phyloP scores from a whole-genome alignment of 352 stramenopile species.

The Phytophthora sp. region DNA sequence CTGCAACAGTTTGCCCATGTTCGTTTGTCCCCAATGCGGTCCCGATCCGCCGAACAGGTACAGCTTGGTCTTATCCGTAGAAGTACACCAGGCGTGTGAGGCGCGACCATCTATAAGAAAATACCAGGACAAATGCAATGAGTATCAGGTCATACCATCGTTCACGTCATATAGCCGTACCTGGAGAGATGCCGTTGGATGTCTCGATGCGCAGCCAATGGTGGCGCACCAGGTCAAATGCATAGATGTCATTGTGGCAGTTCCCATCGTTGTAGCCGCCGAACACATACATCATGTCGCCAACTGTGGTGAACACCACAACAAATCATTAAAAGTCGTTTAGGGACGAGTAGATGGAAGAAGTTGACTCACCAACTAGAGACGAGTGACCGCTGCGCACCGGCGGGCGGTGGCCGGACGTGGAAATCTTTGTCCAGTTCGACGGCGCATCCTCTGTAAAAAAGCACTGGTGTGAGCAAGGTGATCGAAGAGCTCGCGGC shows the following conservation, averaged over 20 bases:
- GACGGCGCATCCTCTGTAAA: conserved; percentile 52
- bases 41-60: conserved; percentile 83
- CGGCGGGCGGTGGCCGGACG: conserved; percentile 70
- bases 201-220: conserved; percentile 82
- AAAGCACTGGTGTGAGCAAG: background rate
- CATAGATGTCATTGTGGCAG: conserved; percentile 87
- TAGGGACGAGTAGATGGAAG: background rate
- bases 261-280: conserved; percentile 88
- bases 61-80: conserved; percentile 75
- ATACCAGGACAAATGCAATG: background rate
- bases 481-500: too few species aligned
- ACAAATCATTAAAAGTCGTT: conserved; percentile 2
- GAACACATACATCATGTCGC: conserved; percentile 84
- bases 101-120: conserved; percentile 60
- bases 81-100: conserved; percentile 79
- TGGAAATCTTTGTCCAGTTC: conserved; percentile 79
- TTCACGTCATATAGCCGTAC: conserved; percentile 27
- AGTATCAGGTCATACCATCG: conserved; percentile 4
- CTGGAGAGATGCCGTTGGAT: conserved; percentile 71
- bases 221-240: conserved; percentile 81
- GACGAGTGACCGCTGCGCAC: conserved; percentile 83
- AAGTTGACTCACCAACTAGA: conserved; percentile 60
- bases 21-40: conserved; percentile 85
- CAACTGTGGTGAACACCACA: conserved; percentile 44
- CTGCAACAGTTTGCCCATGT: conserved; percentile 87